These are phyloP conservation scores for Ophiobolus disseminans DNA, from an alignment of 2,329 filamentous ascomycete species.

Conservation along the genomic window DNA sequence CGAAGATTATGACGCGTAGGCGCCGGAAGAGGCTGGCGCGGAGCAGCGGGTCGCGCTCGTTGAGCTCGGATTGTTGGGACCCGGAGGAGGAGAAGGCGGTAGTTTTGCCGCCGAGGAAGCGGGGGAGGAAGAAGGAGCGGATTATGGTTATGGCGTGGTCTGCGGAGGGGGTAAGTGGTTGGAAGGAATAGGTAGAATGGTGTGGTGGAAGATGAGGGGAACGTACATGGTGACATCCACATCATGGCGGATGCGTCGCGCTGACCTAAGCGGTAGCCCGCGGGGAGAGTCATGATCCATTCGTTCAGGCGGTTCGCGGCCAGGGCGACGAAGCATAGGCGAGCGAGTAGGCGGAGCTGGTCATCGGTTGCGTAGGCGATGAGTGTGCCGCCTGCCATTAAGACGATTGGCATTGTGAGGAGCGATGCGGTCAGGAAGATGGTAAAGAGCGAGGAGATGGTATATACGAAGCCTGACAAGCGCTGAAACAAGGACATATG, in stretches of 20 bases:
- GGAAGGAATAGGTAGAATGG: too few species aligned
- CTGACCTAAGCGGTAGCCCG: constrained; percentile 12
- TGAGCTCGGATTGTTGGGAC: constrained; percentile 7
- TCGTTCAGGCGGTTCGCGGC: constrained; percentile 10
- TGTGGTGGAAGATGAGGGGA: not conserved
- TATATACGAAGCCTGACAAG: constrained; percentile 14
- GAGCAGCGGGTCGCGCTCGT: constrained; percentile 8
- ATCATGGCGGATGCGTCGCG: constrained; percentile 9
- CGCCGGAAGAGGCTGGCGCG: constrained; percentile 9
- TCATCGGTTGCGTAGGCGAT: constrained; percentile 9
- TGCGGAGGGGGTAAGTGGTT: not conserved
- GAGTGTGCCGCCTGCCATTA: constrained; percentile 8
- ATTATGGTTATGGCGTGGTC: constrained; percentile 15
- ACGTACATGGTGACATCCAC: constrained; percentile 16
- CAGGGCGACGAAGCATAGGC: constrained; percentile 7
- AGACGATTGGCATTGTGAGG: constrained; percentile 12
- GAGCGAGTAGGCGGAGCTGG: constrained; percentile 6
- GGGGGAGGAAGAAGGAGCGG: constrained; percentile 11
- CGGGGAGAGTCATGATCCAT: constrained; percentile 10
- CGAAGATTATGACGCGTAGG: constrained; percentile 11
- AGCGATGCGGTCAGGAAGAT: constrained; percentile 10
- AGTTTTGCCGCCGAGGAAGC: constrained; percentile 11
- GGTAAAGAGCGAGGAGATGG: constrained; percentile 9
- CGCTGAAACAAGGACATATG: constrained; percentile 12
- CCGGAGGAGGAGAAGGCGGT: constrained; percentile 11